Conservation (phyloP, 768 basidiomycete species). For the Hericium erinaceus region DNA sequence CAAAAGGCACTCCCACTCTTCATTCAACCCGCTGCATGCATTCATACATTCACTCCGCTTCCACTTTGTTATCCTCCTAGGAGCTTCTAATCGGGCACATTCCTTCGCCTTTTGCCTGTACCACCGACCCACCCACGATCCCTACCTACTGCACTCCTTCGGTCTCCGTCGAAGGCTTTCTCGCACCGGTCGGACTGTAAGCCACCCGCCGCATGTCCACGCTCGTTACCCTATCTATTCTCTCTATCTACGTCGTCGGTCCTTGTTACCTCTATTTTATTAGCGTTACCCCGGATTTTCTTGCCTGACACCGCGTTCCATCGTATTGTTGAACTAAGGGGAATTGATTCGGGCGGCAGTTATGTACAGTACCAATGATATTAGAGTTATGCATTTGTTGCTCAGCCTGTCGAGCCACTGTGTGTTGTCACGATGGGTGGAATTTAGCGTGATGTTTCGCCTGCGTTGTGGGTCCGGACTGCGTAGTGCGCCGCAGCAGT, state of each 20-base stretch:
- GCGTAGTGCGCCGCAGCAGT: no score
- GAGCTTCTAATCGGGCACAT: constrained; percentile 5
- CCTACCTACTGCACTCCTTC: neutral
- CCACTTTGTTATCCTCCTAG: constrained; percentile 1
- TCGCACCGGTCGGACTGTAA: neutral
- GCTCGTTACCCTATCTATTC: constrained; percentile 12
- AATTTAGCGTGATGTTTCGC: neutral
- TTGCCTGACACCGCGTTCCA: constrained; percentile 13
- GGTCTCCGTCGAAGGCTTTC: neutral
- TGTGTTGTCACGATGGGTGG: neutral
- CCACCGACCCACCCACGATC: constrained; percentile 4
- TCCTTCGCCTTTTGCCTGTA: constrained; percentile 2
- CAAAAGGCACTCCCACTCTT: constrained; percentile 1
- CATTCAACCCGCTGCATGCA: constrained; percentile 6
- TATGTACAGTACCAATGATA: constrained; percentile 12
- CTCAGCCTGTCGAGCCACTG: neutral
- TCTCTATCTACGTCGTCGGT: constrained; percentile 9
- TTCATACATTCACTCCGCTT: neutral
- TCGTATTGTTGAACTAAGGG: constrained; percentile 8
- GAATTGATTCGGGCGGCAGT: constrained; percentile 8
- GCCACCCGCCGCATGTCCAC: neutral
- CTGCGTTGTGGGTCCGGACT: no score
- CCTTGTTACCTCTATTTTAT: constrained; percentile 7
- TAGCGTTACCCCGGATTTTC: constrained; percentile 14
- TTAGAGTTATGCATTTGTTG: constrained; percentile 12